These are phyloP conservation scores for Sclerotinia sclerotiorum DNA, from an alignment of 2,329 filamentous ascomycete genomes.

Conservation along the genomic window DNA sequence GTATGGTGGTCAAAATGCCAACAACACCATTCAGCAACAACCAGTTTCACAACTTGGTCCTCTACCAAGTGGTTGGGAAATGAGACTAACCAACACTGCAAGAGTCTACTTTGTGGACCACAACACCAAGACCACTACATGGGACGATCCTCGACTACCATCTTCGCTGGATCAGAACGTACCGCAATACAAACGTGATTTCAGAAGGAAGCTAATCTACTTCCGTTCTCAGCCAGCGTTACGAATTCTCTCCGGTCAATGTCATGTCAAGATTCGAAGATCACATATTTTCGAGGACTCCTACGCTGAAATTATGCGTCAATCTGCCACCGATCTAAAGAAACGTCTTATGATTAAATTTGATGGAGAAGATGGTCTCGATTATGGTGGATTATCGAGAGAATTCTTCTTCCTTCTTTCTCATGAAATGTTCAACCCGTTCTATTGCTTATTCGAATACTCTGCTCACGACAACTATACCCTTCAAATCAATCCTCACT, in stretches of 20 bases:
- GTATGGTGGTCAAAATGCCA: constrained; percentile 87
- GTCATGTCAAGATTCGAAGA: constrained; percentile 94
- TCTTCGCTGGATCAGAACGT: constrained; percentile 98
- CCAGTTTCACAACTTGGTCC: constrained; percentile 95
- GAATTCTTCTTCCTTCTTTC: constrained; percentile 99
- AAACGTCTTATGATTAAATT: constrained; percentile 99
- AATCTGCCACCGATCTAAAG: constrained; percentile 93
- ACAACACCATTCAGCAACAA: constrained; percentile 91
- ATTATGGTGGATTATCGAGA: constrained; percentile 95
- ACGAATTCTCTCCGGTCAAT: constrained; percentile 92
- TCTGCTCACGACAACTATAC: constrained; percentile 99
- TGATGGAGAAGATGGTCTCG: constrained; percentile 94
- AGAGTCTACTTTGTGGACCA: constrained; percentile 99
- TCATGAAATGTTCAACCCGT: constrained; percentile 99
- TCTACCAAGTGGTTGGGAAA: constrained; percentile 96
- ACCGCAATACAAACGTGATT: constrained; percentile 98
- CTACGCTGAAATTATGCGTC: constrained; percentile 96
- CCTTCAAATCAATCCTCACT: constrained; percentile 98
- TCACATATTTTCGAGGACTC: constrained; percentile 99
- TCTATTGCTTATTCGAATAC: constrained; percentile 99
- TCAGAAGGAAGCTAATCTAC: constrained; percentile 96
- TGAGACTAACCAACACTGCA: constrained; percentile 97
- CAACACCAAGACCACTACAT: constrained; percentile 99
- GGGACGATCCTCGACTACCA: constrained; percentile 93
- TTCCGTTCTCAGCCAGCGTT: constrained; percentile 97